These are phyloP conservation scores for Nemania bipapillata DNA, from an alignment of 2,329 filamentous ascomycete species.

Conservation along the genomic window DNA sequence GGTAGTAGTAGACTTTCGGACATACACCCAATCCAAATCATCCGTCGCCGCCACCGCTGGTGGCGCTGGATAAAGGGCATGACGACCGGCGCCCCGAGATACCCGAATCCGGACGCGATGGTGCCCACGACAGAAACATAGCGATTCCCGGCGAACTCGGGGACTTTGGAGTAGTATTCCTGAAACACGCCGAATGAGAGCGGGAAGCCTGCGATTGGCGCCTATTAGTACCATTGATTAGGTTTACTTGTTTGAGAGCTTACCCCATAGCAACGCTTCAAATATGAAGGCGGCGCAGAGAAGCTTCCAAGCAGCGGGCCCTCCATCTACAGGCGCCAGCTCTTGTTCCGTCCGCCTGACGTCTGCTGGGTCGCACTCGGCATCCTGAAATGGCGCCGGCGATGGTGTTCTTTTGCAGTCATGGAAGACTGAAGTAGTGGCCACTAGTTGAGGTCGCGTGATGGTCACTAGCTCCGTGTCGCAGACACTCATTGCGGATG, in stretches of 20 bases:
- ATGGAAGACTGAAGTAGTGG: neutral
- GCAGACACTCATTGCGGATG: neutral
- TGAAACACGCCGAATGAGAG: slow-evolving; percentile 51
- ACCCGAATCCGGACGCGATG: slow-evolving; percentile 48
- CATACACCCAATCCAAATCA: slow-evolving; percentile 54
- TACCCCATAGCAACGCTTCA: slow-evolving; percentile 47
- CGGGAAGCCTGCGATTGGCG: slow-evolving; percentile 44
- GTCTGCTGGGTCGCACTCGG: slow-evolving; percentile 2
- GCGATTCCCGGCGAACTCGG: slow-evolving; percentile 45
- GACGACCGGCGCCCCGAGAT: slow-evolving; percentile 52
- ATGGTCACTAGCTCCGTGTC: slow-evolving; percentile 5
- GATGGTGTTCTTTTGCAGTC: neutral
- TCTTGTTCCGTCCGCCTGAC: slow-evolving; percentile 19
- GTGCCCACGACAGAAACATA: slow-evolving; percentile 49
- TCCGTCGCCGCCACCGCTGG: slow-evolving; percentile 49
- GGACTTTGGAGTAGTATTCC: slow-evolving; percentile 46
- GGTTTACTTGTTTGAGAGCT: too few relatives aligned
- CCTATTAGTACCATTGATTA: slow-evolving; percentile 11
- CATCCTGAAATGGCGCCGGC: slow-evolving; percentile 4
- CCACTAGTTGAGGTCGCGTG: neutral
- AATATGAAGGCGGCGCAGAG: slow-evolving; percentile 47
- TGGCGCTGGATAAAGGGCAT: slow-evolving; percentile 52
- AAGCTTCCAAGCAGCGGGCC: slow-evolving; percentile 44
- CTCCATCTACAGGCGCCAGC: slow-evolving; percentile 44
- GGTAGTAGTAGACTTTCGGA: neutral